A percentile compares a stretch with the other conserved stretches of the same genome.
Evolutionary conservation across 495 filamentous ascomycete genomes (phyloP).

Genomic region (Cryomyces antarcticus): DNA sequence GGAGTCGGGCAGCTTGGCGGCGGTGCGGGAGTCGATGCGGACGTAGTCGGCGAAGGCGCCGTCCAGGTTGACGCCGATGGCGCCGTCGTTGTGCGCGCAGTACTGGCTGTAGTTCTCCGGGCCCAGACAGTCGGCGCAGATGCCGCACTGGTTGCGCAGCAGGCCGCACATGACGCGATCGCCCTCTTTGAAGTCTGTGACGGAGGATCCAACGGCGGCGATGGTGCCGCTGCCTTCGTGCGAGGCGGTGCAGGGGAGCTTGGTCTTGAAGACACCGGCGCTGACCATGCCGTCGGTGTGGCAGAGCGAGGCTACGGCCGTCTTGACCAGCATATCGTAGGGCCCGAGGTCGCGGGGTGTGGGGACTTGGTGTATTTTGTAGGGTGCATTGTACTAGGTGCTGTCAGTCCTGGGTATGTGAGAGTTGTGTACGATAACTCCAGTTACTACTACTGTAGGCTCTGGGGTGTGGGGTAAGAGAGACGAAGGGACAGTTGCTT

Average conservation of each 20-base stretch:
- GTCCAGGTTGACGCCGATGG: constrained; percentile 25
- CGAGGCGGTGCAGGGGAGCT: constrained; percentile 30
- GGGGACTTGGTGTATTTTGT: constrained; percentile 26
- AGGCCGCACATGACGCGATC: constrained; percentile 30
- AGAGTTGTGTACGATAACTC: too few relatives aligned
- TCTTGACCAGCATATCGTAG: constrained; percentile 34
- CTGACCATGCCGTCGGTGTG: constrained; percentile 37
- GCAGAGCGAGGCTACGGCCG: constrained; percentile 38
- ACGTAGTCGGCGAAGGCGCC: constrained; percentile 35
- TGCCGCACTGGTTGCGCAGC: constrained; percentile 26
- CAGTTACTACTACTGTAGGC: too few relatives aligned
- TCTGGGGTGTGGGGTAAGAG: too few relatives aligned
- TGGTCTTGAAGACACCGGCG: constrained; percentile 21
- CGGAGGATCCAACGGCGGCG: constrained; percentile 24
- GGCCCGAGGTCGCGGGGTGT: constrained; percentile 25
- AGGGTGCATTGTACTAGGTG: constrained; percentile 26
- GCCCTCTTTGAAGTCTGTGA: constrained; percentile 25
- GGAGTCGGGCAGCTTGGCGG: constrained; percentile 24
- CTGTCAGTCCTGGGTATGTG: neutral
- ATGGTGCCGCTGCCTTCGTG: constrained; percentile 42
- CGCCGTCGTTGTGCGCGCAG: constrained; percentile 19
- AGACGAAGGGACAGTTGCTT: neutral
- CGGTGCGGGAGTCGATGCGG: constrained; percentile 24
- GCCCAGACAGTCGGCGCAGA: constrained; percentile 26
- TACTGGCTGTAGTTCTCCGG: constrained; percentile 25